Base-by-base conservation (phyloP, 2,329 filamentous ascomycete species). In the Ilyonectria mors-panacis region DNA sequence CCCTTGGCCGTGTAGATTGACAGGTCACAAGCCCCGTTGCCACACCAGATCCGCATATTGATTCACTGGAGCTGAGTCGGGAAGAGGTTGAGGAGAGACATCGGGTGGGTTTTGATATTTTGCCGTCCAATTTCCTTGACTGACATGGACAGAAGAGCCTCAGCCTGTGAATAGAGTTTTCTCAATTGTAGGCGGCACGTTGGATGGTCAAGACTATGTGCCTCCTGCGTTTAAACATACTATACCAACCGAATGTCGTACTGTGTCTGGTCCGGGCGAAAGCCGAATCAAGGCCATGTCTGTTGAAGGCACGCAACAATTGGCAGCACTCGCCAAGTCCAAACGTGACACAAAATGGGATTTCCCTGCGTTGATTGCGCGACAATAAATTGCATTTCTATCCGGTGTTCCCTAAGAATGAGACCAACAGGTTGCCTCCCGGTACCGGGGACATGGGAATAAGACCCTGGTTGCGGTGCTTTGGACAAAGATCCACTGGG, bases 61-160 rank as follows among this genome's bases (percentile, higher is more conserved):
- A 47, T 42, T 56, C 51, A 26, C 13, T 28, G 23, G 13, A 23
- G 35, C 10, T n/a, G 13, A 23, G 28, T n/a, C 35, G 53, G 12
- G 15, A 45, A 57, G 30, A 37, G 35, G 30, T 47, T 35, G 26
- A 42, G 23, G 39, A 48, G 33, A 33, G 17, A 26, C 17, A 37
- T 55, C 2, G 48, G 9, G 17, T 30, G 9, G 19, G n/a, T 17
- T 39, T 6, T 30, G 19, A 19, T 19, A 13, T 23, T n/a, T 57
- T 39, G 53, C 63, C 51, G 61, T 54, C 47, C 4, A 37, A 30
- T 15, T 33, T n/a, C 35, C 23, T 55, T 48, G 53, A 39, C 26
- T 50, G 44, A 19, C 30, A 21, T 26, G 19, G 44, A 37, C 6
- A n/a, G 30, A n/a, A 59, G 44, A 50, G 44, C 28, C 56, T n/a